Evolutionary conservation across 1,284 basidiomycete genomes (phyloP), one percentile per base, ranked within the genome.

Genomic region (Sporisorium scitamineum): DNA sequence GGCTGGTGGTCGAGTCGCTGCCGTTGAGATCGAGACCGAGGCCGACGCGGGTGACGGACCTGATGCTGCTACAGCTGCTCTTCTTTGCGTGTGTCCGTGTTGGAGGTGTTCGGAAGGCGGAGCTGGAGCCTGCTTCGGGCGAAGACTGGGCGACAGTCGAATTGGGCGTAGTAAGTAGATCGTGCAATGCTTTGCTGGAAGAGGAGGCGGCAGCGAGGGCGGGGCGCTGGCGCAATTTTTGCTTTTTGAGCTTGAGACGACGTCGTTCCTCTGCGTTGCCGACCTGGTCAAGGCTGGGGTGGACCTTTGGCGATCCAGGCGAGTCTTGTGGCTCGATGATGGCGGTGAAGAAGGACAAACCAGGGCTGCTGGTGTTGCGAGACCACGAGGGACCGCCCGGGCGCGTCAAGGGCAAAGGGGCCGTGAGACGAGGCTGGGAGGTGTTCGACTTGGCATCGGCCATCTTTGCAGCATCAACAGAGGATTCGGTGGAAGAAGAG

Each of bases 221-320:
- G 4, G 63, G 65, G 48, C 69, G 55, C 54, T 63, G 57, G 26
- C 70, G 66, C 22, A 71, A 47, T 64, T 77, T 79, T 5, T 65
- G 71, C 70, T 79, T 79, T 56, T 78, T 79, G 54, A 79, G 54
- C 60, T 74, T 61, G 44, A 69, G 71, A 10, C 79, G 69, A 31
- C 79, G 74, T 29, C 64, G 61, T 52, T 81, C 79, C 44, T 79
- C 77, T 5, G 75, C 78, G 29, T 65, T 79, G 45, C 79, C 78
- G 27, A 79, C 67, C 48, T 78, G 68, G 50, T 81, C 79, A 34
- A 81, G 79, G 42, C 66, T 73, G n/a, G 76, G 60, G 20, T 68
- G 69, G 24, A 55, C 39, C 56, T 71, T 71, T 22, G 64, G 61
- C 39, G 69, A 67, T 14, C 55, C 65, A 20, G 69, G 61, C 8